phyloP scores from a whole-genome alignment of 1,139 yeast genomes.

The Geotrichum candidum region DNA sequence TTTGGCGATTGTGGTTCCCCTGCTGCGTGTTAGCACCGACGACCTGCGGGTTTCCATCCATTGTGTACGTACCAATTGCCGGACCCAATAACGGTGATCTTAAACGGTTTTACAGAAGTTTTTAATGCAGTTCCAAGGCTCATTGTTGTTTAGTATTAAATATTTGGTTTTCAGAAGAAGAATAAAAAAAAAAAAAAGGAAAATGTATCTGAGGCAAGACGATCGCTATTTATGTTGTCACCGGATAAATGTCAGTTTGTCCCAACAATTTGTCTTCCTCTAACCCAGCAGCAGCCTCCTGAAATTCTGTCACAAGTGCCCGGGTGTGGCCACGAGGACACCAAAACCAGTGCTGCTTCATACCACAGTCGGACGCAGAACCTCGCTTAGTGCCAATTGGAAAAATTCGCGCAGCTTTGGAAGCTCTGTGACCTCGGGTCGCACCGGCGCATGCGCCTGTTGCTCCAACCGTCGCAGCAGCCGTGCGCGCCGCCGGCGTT shows the following conservation, averaged over 20 bases:
- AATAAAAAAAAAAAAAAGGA: background rate
- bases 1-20: constrained; percentile 90
- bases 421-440: constrained; percentile 30
- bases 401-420: constrained; percentile 29
- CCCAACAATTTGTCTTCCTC: background rate
- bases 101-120: constrained; percentile 19
- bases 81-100: constrained; percentile 39
- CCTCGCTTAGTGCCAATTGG: constrained; percentile 19
- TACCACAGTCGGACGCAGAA: constrained; percentile 12
- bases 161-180: background rate
- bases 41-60: too few relatives aligned
- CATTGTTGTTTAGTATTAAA: background rate
- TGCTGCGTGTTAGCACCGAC: background rate
- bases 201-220: background rate
- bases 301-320: background rate
- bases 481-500: constrained; percentile 22
- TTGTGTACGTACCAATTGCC: constrained; percentile 40
- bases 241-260: background rate
- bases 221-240: background rate
- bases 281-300: too few relatives aligned
- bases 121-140: background rate
- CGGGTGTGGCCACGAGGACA: too few relatives aligned
- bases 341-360: background rate
- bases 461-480: constrained; percentile 11
- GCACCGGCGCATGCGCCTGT: constrained; percentile 24